These are phyloP conservation scores for Alternaria solani DNA, from an alignment of 2,329 filamentous ascomycete genomes.

Conservation along the genomic window DNA sequence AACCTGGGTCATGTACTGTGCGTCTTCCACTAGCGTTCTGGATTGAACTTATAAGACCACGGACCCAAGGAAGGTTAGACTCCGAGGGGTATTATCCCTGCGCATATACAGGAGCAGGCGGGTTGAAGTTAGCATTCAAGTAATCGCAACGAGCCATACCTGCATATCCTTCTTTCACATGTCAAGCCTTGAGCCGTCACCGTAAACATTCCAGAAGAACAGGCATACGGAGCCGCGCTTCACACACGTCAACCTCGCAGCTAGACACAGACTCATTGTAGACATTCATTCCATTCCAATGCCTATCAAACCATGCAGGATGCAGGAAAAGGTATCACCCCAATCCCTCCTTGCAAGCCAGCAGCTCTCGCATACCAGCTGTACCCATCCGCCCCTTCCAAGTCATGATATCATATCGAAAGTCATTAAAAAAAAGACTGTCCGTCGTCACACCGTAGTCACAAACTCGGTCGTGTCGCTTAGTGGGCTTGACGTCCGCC, in stretches of 20 bases:
- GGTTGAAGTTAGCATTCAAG: background rate
- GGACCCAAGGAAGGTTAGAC: background rate
- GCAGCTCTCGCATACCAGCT: background rate
- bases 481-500: slow-evolving; percentile 48
- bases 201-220: background rate
- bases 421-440: slow-evolving; percentile 20
- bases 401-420: slow-evolving; percentile 30
- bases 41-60: background rate
- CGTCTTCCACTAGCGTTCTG: background rate
- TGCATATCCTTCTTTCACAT: too few relatives aligned
- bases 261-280: background rate
- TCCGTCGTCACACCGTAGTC: slow-evolving; percentile 5
- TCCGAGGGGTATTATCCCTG: too few relatives aligned
- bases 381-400: background rate
- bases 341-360: slow-evolving; percentile 10
- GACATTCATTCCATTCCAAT: background rate
- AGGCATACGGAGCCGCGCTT: background rate
- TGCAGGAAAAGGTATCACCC: slow-evolving; percentile 11
- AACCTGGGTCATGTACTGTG: background rate
- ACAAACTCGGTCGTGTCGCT: slow-evolving; percentile 3
- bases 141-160: background rate
- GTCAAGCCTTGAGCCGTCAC: background rate
- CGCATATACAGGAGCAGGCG: background rate
- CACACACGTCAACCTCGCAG: background rate
- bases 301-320: slow-evolving; percentile 6